Evolutionary conservation across 495 filamentous ascomycete species (phyloP).

Genomic region (Staphylotrichum tortipilum): DNA sequence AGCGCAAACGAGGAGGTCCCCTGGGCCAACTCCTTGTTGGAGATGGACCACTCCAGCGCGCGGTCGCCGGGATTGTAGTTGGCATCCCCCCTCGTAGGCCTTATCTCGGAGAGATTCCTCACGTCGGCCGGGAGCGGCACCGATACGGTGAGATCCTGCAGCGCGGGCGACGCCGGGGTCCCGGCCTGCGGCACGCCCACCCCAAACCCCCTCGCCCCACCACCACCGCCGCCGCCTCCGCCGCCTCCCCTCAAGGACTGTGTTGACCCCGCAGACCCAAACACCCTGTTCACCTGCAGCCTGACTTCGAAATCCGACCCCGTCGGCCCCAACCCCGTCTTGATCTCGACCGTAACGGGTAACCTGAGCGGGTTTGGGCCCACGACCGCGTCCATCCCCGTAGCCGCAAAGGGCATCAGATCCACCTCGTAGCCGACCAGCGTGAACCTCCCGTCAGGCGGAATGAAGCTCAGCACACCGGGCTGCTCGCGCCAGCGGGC

Average conservation of each 20-base stretch:
- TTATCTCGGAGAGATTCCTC: slow-evolving; percentile 77
- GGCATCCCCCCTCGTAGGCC: slow-evolving; percentile 77
- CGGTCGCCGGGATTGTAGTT: slow-evolving; percentile 63
- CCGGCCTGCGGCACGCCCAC: slow-evolving; percentile 27
- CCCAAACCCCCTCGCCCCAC: slow-evolving; percentile 21
- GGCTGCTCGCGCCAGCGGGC: slow-evolving; percentile 78
- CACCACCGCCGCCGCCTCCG: slow-evolving; percentile 4
- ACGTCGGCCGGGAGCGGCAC: slow-evolving; percentile 75
- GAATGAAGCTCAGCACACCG: slow-evolving; percentile 87
- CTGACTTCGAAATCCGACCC: slow-evolving; percentile 87
- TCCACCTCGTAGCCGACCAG: slow-evolving; percentile 93
- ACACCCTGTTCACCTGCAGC: slow-evolving; percentile 58
- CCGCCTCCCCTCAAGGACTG: slow-evolving; percentile 41
- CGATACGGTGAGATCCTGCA: slow-evolving; percentile 75
- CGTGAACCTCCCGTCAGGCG: slow-evolving; percentile 91
- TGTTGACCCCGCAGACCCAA: slow-evolving; percentile 37
- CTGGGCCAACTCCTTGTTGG: slow-evolving; percentile 52
- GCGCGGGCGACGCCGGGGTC: slow-evolving; percentile 46
- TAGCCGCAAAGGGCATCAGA: slow-evolving; percentile 53
- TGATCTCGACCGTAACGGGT: slow-evolving; percentile 73
- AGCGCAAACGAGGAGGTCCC: slow-evolving; percentile 61
- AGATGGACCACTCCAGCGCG: slow-evolving; percentile 75
- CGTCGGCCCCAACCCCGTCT: slow-evolving; percentile 60
- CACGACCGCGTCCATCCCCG: neutral
- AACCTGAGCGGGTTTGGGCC: slow-evolving; percentile 51